Conservation (phyloP, 495 filamentous ascomycete species). For the Hypoxylon trugodes region DNA sequence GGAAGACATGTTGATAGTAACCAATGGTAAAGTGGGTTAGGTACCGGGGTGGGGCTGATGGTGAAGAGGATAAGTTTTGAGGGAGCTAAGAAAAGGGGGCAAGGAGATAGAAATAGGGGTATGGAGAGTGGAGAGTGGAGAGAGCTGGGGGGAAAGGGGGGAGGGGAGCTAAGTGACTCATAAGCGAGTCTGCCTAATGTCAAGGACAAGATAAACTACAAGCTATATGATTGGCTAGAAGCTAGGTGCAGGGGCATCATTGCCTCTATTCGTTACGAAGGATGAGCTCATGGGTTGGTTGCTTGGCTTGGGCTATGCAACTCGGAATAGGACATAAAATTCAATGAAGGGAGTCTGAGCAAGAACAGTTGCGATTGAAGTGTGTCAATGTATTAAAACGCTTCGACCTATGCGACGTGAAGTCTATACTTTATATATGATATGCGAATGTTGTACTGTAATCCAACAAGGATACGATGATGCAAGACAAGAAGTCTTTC, state of each 20-base stretch:
- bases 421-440: neutral
- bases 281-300: too few species aligned
- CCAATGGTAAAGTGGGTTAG: neutral
- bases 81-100: neutral
- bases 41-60: neutral
- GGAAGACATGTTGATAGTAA: neutral
- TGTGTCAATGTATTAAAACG: neutral
- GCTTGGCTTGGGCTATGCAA: too few species aligned
- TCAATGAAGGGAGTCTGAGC: neutral
- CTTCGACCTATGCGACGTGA: neutral
- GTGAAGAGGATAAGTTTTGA: neutral
- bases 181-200: neutral
- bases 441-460: conserved; percentile 1
- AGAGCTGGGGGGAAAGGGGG: neutral
- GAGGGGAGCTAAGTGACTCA: neutral
- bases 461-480: neutral
- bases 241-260: too few species aligned
- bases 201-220: too few species aligned
- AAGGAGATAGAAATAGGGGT: neutral
- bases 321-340: too few species aligned
- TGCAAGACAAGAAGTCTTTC: neutral
- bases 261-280: too few species aligned
- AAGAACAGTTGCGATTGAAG: neutral
- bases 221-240: conserved; percentile 3
- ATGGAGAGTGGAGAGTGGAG: neutral